Base-by-base conservation (phyloP, 2,329 filamentous ascomycete species). In the Teratosphaeria zuluensis region DNA sequence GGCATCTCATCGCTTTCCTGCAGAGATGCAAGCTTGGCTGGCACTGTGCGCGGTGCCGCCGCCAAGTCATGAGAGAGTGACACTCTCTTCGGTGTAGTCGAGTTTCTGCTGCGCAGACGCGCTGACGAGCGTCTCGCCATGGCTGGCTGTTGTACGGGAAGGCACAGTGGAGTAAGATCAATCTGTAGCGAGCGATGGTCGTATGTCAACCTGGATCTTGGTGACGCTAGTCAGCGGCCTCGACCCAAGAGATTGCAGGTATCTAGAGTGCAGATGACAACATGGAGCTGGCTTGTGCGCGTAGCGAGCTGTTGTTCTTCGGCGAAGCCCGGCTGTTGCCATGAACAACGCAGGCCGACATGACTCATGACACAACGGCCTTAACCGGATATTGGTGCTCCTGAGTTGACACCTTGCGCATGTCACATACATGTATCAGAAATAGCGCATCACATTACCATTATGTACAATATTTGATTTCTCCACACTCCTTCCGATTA, bases 1-100 rank as follows among this genome's bases (percentile, higher is more conserved):
- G 72, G 71, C 61, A 74, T 74, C 55, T 78, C 77, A 64, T 73
- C 70, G 53, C 60, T 63, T 70, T 82, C 79, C 55, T 73, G 64
- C 21, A 81, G 71, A 12, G 76, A 70, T 19, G 72, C 63, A 33
- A 82, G 75, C 61, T 72, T 75, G n/a, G 64, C 61, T 14, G 72
- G 69, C 4, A 69, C 66, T 4, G 71, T 73, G 28, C 64, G 64
- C 7, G 70, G 70, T 7, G 21, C 52, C 8, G 14, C 52, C 28
- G 28, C 52, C 19, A 48, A n/a, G 16, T 73, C 69, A 60, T 70
- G 66, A 42, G 68, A 70, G 42, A 72, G 65, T 42, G 69, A 71
- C 33, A 71, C 70, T n/a, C 69, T 65, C 64, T 70, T 69, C 2
- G 68, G 66, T 9, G 69, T 72, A 11, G 63, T 56, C 38, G 68